Evolutionary conservation across 352 stramenopile species (phyloP), one percentile per base, ranked within the genome.

Genomic region (Phytophthora melonis): DNA sequence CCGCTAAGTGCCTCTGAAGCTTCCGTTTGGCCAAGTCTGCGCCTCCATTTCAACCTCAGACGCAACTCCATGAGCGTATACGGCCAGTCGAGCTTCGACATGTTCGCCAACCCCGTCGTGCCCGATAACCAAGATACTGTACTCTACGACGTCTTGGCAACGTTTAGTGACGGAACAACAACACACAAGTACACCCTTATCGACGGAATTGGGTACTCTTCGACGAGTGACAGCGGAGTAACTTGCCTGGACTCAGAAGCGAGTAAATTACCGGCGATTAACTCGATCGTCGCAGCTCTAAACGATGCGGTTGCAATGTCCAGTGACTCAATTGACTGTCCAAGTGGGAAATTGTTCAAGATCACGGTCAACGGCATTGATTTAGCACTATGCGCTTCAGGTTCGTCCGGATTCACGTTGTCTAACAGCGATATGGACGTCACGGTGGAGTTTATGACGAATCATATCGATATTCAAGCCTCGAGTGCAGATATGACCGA

Each of bases 61-160:
- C 73, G 75, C 21, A 49, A 41, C 47, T 72, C 70, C 18, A 75
- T 82, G 78, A n/a, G 41, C 4, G n/a, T 83, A 13, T 66, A 80
- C 39, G 80, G 80, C 4, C 50, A 74, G 14, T 71, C 75, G 32
- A 50, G 76, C 27, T 80, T 84, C 30, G 64, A 84, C 18, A 52
- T 85, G 5, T 78, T 77, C 36, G 80, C 71, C 0, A 79, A 74
- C 5, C 80, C 72, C 1, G 53, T 79, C 25, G 54, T 80, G 30
- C 73, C 66, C 0, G 47, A 27, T 18, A 27, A 54, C 19, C 47
- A 54, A 54, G 39, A n/a, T 6, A 9, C 5, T 11, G 62, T 68
- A 13, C 50, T 68, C 62, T 68, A 68, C 62, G 25, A 68, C 27
- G 41, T 50, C 11, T 57, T 27, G 16, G 52, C 63, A 27, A 58